Conservation (phyloP, 495 filamentous ascomycete species). For the Daldinia childiae region DNA sequence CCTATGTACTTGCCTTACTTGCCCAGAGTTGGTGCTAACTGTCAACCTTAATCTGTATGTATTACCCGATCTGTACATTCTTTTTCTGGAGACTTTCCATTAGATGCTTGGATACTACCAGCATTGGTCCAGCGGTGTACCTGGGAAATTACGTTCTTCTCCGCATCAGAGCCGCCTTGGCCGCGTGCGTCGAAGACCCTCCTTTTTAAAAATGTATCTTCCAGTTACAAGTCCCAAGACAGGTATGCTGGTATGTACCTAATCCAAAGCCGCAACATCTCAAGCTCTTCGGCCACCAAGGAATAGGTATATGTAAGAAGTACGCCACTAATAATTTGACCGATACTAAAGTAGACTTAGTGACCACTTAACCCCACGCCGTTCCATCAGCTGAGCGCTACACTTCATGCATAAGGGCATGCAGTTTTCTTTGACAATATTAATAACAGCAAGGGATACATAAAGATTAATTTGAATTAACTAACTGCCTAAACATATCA, state of each 20-base stretch:
- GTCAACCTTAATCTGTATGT: slow-evolving; percentile 9
- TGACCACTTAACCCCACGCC: neutral
- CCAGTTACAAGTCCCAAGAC: neutral
- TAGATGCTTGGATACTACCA: neutral
- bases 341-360: neutral
- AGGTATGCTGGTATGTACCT: neutral
- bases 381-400: neutral
- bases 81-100: slow-evolving; percentile 5
- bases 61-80: neutral
- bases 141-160: neutral
- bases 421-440: neutral
- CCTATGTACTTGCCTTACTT: neutral
- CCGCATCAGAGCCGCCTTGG: slow-evolving; percentile 9
- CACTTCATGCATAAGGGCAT: neutral
- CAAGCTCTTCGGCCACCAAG: neutral
- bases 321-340: neutral
- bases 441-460: neutral
- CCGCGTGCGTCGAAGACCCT: neutral
- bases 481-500: neutral
- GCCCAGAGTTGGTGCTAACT: neutral
- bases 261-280: neutral
- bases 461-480: no score
- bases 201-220: neutral
- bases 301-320: neutral
- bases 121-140: slow-evolving; percentile 8